Evolutionary conservation across 2,329 filamentous ascomycete genomes (phyloP), one percentile per base, ranked within the genome.

Genomic region (Hortaea sp.): DNA sequence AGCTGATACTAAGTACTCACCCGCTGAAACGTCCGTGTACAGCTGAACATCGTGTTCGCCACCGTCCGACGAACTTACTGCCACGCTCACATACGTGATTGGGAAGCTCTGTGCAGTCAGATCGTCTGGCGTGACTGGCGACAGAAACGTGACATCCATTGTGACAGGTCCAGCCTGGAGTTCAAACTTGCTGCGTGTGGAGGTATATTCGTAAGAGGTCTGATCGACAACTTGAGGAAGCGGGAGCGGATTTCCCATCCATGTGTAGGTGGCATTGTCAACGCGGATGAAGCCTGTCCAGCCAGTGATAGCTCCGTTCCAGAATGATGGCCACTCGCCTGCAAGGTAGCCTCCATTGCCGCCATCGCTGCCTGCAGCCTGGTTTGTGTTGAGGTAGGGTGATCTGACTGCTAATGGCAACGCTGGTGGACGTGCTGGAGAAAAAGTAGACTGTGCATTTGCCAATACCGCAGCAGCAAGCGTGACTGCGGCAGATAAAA

Each of bases 221-320:
- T 88, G 84, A 13, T 75, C 74, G 6, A 76, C 80, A 3, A 68
- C 48, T 29, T 10, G 7, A 2, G 66, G 58, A 27, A 57, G 38
- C 4, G 71, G 71, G 0, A 69, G 60, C 5, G 73, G 76, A 11
- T 66, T 67, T 6, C 83, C 83, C 77, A 86, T 78, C 82, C 82
- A 86, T 48, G 76, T 80, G 65, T 81, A 82, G 29, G 73, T 58
- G 39, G 65, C 63, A 37, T 76, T 78, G 61, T 88, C 84, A 2
- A 88, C 83, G 35, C 74, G 76, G 50, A 88, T 75, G 53, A 85
- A 65, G n/a, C 84, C 84, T 47, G 79, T 71, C 83, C 83, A 87
- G 30, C 75, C 82, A 31, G 73, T 75, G 28, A 75, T 62, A 49
- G 77, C 66, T 40, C 73, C 77, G 50, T 54, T 54, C 60, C 81